Evolutionary conservation across 163 green algal genomes (phyloP).

Genomic region (Chloromonas sp.): DNA sequence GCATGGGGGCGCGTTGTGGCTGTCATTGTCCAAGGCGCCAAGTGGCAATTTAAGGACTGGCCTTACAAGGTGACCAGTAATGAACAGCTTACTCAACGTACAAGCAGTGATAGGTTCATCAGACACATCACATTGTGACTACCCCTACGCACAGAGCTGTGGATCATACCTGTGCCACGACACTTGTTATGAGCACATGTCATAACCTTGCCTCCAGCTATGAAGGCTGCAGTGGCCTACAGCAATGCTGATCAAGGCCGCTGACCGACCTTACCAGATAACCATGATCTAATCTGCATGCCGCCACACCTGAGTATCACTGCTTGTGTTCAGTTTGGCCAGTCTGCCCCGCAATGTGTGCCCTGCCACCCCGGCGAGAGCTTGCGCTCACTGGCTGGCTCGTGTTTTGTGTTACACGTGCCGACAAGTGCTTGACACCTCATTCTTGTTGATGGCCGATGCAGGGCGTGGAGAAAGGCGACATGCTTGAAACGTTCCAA

Average conservation of each 20-base stretch:
- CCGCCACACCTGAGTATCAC: background rate
- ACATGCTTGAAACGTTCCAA: constrained; percentile 70
- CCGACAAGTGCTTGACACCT: too few relatives aligned
- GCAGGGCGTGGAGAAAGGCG: constrained; percentile 57
- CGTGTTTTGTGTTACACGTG: background rate
- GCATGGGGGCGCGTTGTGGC: constrained; percentile 85
- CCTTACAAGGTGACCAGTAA: constrained; percentile 14
- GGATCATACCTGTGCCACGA: too few relatives aligned
- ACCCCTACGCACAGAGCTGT: too few relatives aligned
- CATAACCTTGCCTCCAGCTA: too few relatives aligned
- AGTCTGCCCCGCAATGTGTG: background rate
- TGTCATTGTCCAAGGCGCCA: constrained; percentile 78
- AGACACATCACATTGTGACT: too few relatives aligned
- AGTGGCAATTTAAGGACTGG: constrained; percentile 89
- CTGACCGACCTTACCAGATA: too few relatives aligned
- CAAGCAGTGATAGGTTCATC: background rate
- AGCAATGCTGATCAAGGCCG: too few relatives aligned
- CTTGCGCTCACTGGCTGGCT: background rate
- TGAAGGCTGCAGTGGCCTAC: too few relatives aligned
- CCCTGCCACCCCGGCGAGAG: background rate
- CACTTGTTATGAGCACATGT: too few relatives aligned
- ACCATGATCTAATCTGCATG: background rate
- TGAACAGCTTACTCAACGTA: background rate
- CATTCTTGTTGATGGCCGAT: background rate
- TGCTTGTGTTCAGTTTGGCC: background rate